Evolutionary conservation across 1,284 basidiomycete species (phyloP).

Genomic region (Tilletia indica): DNA sequence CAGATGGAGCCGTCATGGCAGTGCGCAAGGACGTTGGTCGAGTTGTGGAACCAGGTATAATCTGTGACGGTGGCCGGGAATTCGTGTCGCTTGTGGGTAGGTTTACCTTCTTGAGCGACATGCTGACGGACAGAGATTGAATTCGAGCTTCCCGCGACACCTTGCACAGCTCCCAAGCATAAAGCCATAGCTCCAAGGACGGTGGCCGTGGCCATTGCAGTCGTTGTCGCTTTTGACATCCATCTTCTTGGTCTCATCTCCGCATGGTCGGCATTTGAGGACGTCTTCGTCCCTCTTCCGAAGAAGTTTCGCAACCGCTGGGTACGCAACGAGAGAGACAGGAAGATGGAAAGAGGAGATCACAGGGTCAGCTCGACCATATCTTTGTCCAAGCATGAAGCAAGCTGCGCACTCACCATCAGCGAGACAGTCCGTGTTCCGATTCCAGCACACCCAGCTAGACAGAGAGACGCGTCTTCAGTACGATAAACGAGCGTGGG

Average conservation of each 20-base stretch:
- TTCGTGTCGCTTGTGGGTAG: conserved; percentile 44
- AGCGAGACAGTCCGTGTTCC: too few species aligned
- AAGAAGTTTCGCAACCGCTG: not conserved
- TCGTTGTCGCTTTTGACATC: not conserved
- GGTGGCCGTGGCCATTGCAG: not conserved
- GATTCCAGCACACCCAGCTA: not conserved
- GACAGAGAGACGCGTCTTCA: not conserved
- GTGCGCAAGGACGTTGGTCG: conserved; percentile 78
- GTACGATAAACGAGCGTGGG: too few species aligned
- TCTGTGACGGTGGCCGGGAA: conserved; percentile 73
- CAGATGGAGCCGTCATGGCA: conserved; percentile 75
- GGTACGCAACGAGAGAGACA: not conserved
- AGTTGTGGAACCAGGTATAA: conserved; percentile 72
- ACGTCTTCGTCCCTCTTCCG: not conserved
- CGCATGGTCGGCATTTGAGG: not conserved
- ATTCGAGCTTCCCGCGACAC: not conserved
- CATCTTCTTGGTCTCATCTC: too few species aligned
- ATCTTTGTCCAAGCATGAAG: too few species aligned
- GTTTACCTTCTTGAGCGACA: not conserved
- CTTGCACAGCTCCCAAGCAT: not conserved
- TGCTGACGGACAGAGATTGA: too few species aligned
- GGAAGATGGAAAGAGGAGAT: not conserved
- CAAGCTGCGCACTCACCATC: not conserved
- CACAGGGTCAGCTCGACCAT: too few species aligned
- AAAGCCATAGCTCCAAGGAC: not conserved